Evolutionary conservation across 768 basidiomycete species (phyloP).

Genomic region (Termitomyces sp.): DNA sequence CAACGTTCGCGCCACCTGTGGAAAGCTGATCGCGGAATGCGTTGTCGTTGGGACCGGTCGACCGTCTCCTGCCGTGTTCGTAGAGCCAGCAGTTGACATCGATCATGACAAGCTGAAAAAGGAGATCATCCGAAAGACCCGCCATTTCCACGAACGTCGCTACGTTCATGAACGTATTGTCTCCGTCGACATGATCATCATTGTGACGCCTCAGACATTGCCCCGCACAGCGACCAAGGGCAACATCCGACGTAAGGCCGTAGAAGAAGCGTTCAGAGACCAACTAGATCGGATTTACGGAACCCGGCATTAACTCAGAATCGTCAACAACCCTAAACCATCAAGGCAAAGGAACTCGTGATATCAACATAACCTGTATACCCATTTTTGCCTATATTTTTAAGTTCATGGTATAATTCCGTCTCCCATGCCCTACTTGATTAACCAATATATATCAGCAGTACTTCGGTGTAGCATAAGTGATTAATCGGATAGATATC

Average conservation of each 20-base stretch:
- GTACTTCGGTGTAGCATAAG: neutral
- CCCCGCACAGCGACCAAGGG: conserved; percentile 77
- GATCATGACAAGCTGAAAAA: conserved; percentile 55
- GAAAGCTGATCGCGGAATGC: conserved; percentile 61
- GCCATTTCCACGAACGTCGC: conserved; percentile 64
- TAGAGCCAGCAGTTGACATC: conserved; percentile 53
- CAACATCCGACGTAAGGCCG: conserved; percentile 69
- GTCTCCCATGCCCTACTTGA: too few species aligned
- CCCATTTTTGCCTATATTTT: neutral
- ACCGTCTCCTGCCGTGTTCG: conserved; percentile 68
- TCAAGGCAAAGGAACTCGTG: neutral
- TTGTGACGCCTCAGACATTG: conserved; percentile 56
- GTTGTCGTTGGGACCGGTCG: conserved; percentile 74
- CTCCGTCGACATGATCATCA: conserved; percentile 53
- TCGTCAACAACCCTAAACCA: neutral
- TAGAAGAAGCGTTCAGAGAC: conserved; percentile 56
- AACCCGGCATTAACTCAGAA: neutral
- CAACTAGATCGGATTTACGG: conserved; percentile 54
- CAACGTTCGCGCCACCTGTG: conserved; percentile 61
- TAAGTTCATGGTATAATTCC: neutral
- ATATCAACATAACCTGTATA: neutral
- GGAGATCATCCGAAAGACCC: conserved; percentile 65
- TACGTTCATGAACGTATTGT: conserved; percentile 76
- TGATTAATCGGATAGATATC: neutral
- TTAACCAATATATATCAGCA: too few species aligned